Base-by-base conservation (phyloP, 768 basidiomycete species). In the Calocybe gangraenosa region DNA sequence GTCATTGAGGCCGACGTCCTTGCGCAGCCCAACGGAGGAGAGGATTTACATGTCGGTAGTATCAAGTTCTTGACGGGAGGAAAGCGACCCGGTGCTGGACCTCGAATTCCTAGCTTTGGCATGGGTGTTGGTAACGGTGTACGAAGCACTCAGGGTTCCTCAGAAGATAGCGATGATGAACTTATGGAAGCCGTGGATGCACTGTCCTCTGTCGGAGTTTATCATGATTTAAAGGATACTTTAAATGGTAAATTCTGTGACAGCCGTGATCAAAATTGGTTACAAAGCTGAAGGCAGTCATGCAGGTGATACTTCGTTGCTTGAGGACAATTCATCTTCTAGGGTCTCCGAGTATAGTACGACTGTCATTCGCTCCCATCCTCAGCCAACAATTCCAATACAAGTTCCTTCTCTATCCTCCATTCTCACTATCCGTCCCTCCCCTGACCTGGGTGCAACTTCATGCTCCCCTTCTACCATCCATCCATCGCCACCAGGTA, bases 61-160 rank as follows among this genome's bases (percentile, higher is more conserved):
- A 70, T 96, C 65, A 86, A 83, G 55, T 85, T 95, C 48, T 78
- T 94, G 71, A 78, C 82, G 0, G 79, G 79, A 8, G 71, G 73
- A 3, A 84, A 78, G 61, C 74, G 84, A 14, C 76, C 81, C 7
- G 65, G 65, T 10, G 64, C 66, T 3, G 79, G 69, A 0, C 87
- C 83, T n/a, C 73, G 91, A 13, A 93, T 93, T 48, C 90, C 90
- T 0, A 92, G 88, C 65, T 93, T 93, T 58, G 87, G 87, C 0
- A 67, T 81, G 66, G 87, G 81, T 15, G 66, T 86, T 13, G 83
- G 76, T 2, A 78, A 78, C 56, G 74, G 79, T 35, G 79, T 86
- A 40, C 66, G 76, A 37, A 61, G 60, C 28, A 64, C 60, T 19
- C 60, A 59, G 18, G 60, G 65, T 6, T 67, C 69, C 25, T 68